A percentile compares a stretch with the other conserved stretches of the same genome.
phyloP scores from a whole-genome alignment of 2,329 filamentous ascomycete genomes.

The Ophiostoma ulmi region DNA sequence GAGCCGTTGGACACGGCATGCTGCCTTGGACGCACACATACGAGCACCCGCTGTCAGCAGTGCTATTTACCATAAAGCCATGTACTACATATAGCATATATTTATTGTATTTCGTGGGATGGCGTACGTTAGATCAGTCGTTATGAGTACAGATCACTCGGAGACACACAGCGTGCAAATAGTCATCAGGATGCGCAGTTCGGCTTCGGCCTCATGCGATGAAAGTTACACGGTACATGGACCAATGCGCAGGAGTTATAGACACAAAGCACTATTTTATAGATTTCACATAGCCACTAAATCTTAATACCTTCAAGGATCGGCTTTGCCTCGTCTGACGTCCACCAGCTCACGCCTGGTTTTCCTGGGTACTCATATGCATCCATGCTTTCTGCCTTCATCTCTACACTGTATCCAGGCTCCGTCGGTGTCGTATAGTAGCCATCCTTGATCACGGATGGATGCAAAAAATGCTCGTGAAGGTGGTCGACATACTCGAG shows the following conservation, averaged over 20 bases:
- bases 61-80: background rate
- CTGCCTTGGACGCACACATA: background rate
- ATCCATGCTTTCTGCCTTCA: constrained; percentile 86
- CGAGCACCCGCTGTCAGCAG: background rate
- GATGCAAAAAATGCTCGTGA: constrained; percentile 88
- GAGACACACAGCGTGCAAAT: too few species aligned
- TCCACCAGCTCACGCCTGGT: constrained; percentile 80
- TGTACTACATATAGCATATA: too few species aligned
- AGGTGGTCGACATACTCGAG: constrained; percentile 90
- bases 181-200: too few species aligned
- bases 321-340: constrained; percentile 66
- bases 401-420: constrained; percentile 87
- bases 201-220: too few species aligned
- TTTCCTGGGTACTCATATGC: constrained; percentile 69
- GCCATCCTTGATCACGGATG: constrained; percentile 72
- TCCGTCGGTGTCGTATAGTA: constrained; percentile 82
- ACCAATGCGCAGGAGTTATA: background rate
- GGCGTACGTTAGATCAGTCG: too few species aligned
- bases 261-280: background rate
- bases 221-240: background rate
- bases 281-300: constrained; percentile 30
- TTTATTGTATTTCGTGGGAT: too few species aligned
- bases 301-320: constrained; percentile 63
- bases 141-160: too few species aligned
- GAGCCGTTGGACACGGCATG: background rate